A percentile compares a stretch with the other conserved stretches of the same genome.
Evolutionary conservation across 495 filamentous ascomycete genomes (phyloP).

Genomic region (Lepidopterella palustris): DNA sequence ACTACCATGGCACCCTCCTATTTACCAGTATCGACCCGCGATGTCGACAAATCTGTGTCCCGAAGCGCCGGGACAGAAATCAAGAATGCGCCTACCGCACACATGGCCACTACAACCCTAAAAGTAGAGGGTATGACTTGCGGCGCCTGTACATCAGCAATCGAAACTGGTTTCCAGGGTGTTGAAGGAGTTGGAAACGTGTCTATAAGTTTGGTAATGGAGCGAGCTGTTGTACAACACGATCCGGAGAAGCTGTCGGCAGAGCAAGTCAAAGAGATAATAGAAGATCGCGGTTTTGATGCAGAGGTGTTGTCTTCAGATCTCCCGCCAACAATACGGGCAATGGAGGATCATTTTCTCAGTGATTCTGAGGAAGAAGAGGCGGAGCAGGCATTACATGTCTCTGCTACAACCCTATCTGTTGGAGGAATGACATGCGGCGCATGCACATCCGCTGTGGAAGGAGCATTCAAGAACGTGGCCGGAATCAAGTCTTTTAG

Average conservation of each 20-base stretch:
- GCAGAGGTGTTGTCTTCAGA: conserved; percentile 86
- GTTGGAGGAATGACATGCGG: conserved; percentile 98
- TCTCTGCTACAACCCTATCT: conserved; percentile 71
- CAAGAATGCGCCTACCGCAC: conserved; percentile 32
- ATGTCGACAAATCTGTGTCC: conserved; percentile 8
- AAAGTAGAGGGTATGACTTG: conserved; percentile 93
- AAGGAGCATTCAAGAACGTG: conserved; percentile 63
- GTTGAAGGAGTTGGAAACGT: conserved; percentile 74
- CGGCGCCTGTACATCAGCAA: conserved; percentile 80
- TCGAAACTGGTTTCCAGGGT: conserved; percentile 76
- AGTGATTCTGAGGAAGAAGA: conserved; percentile 28
- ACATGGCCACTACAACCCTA: conserved; percentile 87
- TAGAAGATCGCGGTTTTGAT: conserved; percentile 93
- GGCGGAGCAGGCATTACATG: conserved; percentile 7
- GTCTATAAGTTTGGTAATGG: conserved; percentile 87
- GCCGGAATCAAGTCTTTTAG: conserved; percentile 38
- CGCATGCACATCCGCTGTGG: conserved; percentile 85
- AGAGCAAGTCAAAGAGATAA: conserved; percentile 69
- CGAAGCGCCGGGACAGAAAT: not conserved
- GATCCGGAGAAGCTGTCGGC: conserved; percentile 68
- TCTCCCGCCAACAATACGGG: conserved; percentile 36
- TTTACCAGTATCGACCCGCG: conserved; percentile 19
- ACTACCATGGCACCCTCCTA: conserved; percentile 14
- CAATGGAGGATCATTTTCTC: conserved; percentile 24
- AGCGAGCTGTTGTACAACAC: conserved; percentile 83